Percentiles rank a stretch among this genome's conserved stretches.
Conservation (phyloP, 371 early-diverging fungal species). For the Hamiltosporidium magnivora region DNA sequence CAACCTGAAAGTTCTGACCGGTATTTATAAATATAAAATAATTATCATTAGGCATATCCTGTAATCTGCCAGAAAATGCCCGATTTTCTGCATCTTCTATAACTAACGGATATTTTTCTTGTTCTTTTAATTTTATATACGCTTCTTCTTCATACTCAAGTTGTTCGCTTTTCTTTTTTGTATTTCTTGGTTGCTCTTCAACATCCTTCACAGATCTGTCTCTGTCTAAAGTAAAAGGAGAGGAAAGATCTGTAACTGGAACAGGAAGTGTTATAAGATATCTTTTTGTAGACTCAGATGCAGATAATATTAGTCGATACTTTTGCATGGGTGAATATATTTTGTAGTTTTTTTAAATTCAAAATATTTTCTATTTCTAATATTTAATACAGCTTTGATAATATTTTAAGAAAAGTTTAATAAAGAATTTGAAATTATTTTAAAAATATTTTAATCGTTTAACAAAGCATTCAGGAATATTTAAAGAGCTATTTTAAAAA, state of each 20-base stretch:
- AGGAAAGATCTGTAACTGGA: not conserved
- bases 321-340: not conserved
- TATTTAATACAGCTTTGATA: no score
- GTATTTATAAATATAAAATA: conserved; percentile 52
- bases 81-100: conserved; percentile 39
- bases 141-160: conserved; percentile 49
- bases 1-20: conserved; percentile 61
- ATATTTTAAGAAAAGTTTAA: no score
- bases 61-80: conserved; percentile 37
- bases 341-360: not conserved
- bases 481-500: no score
- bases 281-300: not conserved
- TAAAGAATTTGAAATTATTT: no score
- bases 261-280: not conserved
- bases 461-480: no score
- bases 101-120: conserved; percentile 42
- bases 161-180: conserved; percentile 49
- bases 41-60: conserved; percentile 18
- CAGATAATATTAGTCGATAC: not conserved
- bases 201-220: not conserved
- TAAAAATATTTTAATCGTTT: no score
- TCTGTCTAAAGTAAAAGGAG: not conserved
- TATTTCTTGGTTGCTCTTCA: conserved; percentile 23
- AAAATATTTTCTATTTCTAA: no score
- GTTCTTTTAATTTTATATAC: conserved; percentile 37